Percentiles rank a stretch among this genome's conserved stretches.
Evolutionary conservation across 2,329 filamentous ascomycete species (phyloP).

Genomic region (Chaetomiaceae sp.): DNA sequence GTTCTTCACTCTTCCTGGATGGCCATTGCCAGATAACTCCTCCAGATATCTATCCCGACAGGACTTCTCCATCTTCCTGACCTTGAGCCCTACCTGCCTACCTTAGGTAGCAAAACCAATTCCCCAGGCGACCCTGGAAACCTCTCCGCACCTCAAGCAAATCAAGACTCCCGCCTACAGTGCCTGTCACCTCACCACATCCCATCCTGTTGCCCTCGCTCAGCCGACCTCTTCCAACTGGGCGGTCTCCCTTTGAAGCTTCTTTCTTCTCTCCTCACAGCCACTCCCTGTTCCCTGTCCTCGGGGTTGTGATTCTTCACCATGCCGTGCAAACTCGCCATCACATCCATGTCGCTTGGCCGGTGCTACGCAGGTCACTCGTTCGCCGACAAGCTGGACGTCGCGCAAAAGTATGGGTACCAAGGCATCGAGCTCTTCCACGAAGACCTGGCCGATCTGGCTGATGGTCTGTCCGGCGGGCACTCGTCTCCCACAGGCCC

Average conservation of each 20-base stretch:
- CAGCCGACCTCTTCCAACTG: not conserved
- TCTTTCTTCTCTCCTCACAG: not conserved
- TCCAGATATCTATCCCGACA: too few relatives aligned
- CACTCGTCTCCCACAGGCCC: conserved; percentile 12
- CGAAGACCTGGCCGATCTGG: conserved; percentile 65
- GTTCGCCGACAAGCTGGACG: conserved; percentile 61
- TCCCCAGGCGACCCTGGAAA: not conserved
- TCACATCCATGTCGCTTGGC: conserved; percentile 73
- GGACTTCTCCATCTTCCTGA: too few relatives aligned
- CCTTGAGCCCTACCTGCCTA: too few relatives aligned
- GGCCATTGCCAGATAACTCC: not conserved
- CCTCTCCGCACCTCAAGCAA: not conserved
- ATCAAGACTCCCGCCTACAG: not conserved
- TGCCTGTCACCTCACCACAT: not conserved
- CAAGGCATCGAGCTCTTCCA: conserved; percentile 71
- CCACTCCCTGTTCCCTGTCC: not conserved
- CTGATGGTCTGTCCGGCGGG: conserved; percentile 30
- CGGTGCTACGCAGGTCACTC: conserved; percentile 63
- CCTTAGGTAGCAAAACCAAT: not conserved
- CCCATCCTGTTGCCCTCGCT: not conserved
- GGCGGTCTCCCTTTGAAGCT: not conserved
- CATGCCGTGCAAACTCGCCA: conserved; percentile 58
- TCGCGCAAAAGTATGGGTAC: conserved; percentile 61
- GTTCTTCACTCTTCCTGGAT: not conserved
- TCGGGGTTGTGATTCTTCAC: conserved; percentile 14